Conservation (phyloP, 441 rosid species). For the Flueggea neowawraea region DNA sequence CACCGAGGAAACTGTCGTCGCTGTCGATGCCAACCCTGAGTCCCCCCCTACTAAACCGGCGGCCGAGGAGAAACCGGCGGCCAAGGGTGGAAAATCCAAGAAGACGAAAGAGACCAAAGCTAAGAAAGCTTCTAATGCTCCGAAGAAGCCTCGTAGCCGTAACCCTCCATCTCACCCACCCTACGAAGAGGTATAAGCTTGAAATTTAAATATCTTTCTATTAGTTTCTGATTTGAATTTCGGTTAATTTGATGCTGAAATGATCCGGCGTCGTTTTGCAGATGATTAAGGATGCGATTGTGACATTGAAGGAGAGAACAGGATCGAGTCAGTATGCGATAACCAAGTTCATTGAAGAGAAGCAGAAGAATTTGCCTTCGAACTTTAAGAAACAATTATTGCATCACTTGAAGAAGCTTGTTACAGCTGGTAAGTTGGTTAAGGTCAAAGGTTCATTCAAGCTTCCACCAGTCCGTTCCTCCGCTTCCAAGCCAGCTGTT, state of each 20-base stretch:
- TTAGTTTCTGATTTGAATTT: background rate
- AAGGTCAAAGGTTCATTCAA: constrained; percentile 81
- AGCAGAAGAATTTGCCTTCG: constrained; percentile 62
- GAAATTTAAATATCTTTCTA: too few relatives aligned
- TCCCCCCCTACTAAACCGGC: constrained; percentile 21
- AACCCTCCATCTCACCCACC: constrained; percentile 58
- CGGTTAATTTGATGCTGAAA: constrained; percentile 4
- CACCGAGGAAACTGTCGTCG: constrained; percentile 29
- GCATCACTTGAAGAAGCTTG: constrained; percentile 67
- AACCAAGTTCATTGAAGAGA: constrained; percentile 77
- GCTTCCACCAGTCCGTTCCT: constrained; percentile 40
- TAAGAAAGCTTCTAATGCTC: constrained; percentile 39
- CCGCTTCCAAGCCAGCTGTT: constrained; percentile 28
- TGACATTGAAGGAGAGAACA: constrained; percentile 69
- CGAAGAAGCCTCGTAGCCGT: constrained; percentile 38
- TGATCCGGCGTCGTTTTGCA: constrained; percentile 17
- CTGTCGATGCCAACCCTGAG: constrained; percentile 25
- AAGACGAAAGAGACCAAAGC: constrained; percentile 56
- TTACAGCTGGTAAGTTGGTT: constrained; percentile 58
- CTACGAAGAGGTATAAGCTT: constrained; percentile 58
- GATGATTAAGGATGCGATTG: constrained; percentile 86
- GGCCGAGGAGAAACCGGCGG: constrained; percentile 28
- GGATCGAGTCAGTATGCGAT: constrained; percentile 96
- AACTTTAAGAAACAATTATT: constrained; percentile 66
- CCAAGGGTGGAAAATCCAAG: constrained; percentile 33